Base-by-base conservation (phyloP, 495 filamentous ascomycete species). In the Lophiotrema nucula region DNA sequence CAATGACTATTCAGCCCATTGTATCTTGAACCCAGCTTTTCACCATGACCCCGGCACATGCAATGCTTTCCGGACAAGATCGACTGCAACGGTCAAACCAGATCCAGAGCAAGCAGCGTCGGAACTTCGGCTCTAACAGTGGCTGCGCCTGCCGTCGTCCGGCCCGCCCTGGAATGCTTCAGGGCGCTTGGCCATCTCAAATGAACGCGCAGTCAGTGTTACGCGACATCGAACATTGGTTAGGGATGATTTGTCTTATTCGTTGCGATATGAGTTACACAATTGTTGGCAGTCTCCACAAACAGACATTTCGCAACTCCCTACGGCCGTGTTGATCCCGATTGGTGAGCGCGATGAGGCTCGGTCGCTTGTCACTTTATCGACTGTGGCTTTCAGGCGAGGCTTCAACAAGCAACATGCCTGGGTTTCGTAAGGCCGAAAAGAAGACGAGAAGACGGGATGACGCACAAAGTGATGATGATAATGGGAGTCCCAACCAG, bases 81-180 rank as follows among this genome's bases (percentile, higher is more conserved):
- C 56, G 52, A 42, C 48, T 33, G 42, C 16, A 44, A 35, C 42
- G 39, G 53, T 27, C 24, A 55, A 55, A 53, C 59, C 60, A 48
- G 60, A 63, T 58, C 27, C 55, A 63, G 53, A 51, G 47, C 53
- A 49, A 58, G 44, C 31, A 54, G 39, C 39, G 19, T 43, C 31
- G 43, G 19, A 33, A 23, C 26, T 19, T 37, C 19, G 22, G 56
- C 42, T 53, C 39, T 60, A 21, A 48, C 47, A 27, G 49, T 64
- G 43, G 58, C 50, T 62, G 51, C 27, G 44, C 25, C 39, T 47
- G 46, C 45, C 53, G 18, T 44, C 43, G 53, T 47, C 26, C 47
- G 53, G 31, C 1, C 28, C 41, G 48, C 23, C 60, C 43, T 52
- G 38, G 53, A 42, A 28, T 57, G 27, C 37, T n/a, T 52, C 19